Base-by-base conservation (phyloP, 805 yeast species). In the Candida maesae region DNA sequence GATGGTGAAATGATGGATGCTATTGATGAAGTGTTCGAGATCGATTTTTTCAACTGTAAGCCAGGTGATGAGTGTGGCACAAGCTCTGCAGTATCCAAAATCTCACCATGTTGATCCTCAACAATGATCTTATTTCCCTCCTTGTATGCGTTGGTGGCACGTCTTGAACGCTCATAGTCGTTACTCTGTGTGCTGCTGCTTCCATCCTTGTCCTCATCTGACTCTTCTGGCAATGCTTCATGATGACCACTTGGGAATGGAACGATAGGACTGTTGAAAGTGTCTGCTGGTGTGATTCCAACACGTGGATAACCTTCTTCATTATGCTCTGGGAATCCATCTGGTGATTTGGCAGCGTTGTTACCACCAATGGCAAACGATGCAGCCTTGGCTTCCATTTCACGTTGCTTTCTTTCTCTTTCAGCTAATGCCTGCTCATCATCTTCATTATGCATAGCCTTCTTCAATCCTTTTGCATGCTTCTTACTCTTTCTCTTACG, bases 81-180 rank as follows among this genome's bases (percentile, higher is more conserved):
- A 13, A 72, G 59, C 53, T 63, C 53, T 39, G 81, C 66, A 2
- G 80, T 71, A 38, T 76, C 80, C 37, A 91, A 55, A 33, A 89
- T 73, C 57, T 90, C 96, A 41, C 98, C 98, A 35, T 80, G 71
- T 41, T 74, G 76, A 61, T 89, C 93, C 59, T 91, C 99, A 41
- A 91, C 70, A 39, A 90, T 74, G 27, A 90, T 60, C 32, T 73
- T 67, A 27, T 67, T 53, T 19, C 95, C 96, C 51, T 88, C 95
- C 35, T 76, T 78, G 59, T 75, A 84, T 0, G 79, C 82, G 26
- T 65, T 60, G 1, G 60, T 35, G 47, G 59, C 51, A 59, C 62
- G 38, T 54, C 65, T 48, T 31, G 55, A 45, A 19, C 28, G 51
- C 26, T 52, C 60, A 43, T 58, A 52, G 9, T 48, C 44, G 27